phyloP scores from a whole-genome alignment of 768 basidiomycete genomes.

The Tricholoma hemisulphureum region DNA sequence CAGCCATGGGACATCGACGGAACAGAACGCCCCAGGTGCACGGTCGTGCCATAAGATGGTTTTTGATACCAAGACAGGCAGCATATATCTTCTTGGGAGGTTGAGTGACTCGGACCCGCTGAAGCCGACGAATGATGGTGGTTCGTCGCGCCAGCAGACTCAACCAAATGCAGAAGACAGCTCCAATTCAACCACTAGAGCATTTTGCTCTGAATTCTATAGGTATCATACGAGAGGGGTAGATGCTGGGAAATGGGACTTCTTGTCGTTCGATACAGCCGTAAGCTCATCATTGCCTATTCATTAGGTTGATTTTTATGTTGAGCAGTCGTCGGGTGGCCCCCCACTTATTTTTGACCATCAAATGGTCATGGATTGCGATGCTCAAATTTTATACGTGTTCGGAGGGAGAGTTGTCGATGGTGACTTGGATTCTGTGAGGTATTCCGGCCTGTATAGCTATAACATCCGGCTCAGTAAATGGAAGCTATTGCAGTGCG shows the following conservation, averaged over 20 bases:
- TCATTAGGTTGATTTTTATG: not conserved
- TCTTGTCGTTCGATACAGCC: conserved; percentile 62
- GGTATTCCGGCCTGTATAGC: conserved; percentile 72
- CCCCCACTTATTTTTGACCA: conserved; percentile 78
- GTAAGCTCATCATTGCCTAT: conserved; percentile 37
- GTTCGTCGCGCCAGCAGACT: conserved; percentile 8
- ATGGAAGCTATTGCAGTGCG: conserved; percentile 72
- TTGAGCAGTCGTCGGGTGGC: conserved; percentile 55
- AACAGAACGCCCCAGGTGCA: conserved; percentile 65
- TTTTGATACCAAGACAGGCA: conserved; percentile 68
- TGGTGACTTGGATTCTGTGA: conserved; percentile 55
- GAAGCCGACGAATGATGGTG: conserved; percentile 23
- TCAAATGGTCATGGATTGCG: conserved; percentile 76
- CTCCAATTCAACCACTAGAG: conserved; percentile 17
- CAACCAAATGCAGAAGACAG: conserved; percentile 10
- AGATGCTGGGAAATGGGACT: conserved; percentile 69
- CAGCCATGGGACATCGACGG: conserved; percentile 51
- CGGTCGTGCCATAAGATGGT: conserved; percentile 83
- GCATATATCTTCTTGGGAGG: conserved; percentile 72
- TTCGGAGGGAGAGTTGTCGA: conserved; percentile 76
- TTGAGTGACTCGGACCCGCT: conserved; percentile 54
- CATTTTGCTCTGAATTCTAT: conserved; percentile 69
- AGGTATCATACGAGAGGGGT: conserved; percentile 66
- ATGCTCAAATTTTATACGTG: conserved; percentile 69
- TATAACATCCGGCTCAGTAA: conserved; percentile 64